Evolutionary conservation across 345 rosid genomes (phyloP), one percentile per base, ranked within the genome.

Genomic region (Euphorbia pulcherrima): DNA sequence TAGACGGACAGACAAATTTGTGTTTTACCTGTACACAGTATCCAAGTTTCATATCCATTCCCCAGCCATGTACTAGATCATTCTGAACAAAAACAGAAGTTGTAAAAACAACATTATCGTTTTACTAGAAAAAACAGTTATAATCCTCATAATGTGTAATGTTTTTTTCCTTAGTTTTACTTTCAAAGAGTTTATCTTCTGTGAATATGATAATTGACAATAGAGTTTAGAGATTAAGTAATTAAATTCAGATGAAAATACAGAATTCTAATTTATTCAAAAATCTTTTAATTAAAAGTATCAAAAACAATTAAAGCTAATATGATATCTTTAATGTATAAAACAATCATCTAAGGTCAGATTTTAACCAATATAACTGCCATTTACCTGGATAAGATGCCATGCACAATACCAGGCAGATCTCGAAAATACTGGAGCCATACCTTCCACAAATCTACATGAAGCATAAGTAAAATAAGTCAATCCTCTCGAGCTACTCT

Each of bases 401-500:
- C 99, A 94, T 70, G 99, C 83, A 80, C 99, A 94, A 75, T 84
- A 87, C 99, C 99, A 94, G 65, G 99, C 97, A 76, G 95, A 77
- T 83, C 97, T 89, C 13, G 99, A 91, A 77, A 94, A 91, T 62
- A 94, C 99, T 0, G 99, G 99, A 78, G 99, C 99, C 99, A 94
- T 94, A 29, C 99, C 99, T 78, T 94, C 99, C 61, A 94, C 97
- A 85, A 94, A 94, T 67, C 99, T 94, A 68, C 20, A 74, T 37
- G 69, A 1, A 62, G 10, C 63, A 60, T 17, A 59, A n/a, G 28
- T 37, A 20, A 58, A 50, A 50, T n/a, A 60, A 68, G 68, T 64
- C 59, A 68, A 55, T 23, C 39, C 46, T 63, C 20, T 33, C 60
- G 8, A 21, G 21, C 30, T 48, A 27, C 24, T 21, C 26, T 29